These are phyloP conservation scores for Eimeria necatrix DNA, from an alignment of 169 alveolate genomes.

Conservation along the genomic window DNA sequence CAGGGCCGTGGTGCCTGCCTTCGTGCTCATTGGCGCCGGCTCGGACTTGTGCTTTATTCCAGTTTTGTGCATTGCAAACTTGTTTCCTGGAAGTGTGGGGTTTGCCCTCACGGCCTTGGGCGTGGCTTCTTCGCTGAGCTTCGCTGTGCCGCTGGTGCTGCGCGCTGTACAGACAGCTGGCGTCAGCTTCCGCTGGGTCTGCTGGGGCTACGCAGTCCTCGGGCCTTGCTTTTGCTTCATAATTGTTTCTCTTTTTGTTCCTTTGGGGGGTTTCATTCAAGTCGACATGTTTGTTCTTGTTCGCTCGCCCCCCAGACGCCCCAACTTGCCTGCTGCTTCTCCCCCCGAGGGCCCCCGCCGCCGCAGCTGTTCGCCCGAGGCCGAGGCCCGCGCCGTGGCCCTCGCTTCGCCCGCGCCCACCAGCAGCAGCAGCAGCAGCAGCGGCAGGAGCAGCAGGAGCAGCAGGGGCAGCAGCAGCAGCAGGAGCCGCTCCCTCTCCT, in stretches of 20 bases:
- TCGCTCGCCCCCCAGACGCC: too few species aligned
- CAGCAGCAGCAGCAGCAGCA: neutral
- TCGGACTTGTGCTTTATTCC: constrained; percentile 72
- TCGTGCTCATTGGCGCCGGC: constrained; percentile 75
- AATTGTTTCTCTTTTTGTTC: constrained; percentile 2
- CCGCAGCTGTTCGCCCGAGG: too few species aligned
- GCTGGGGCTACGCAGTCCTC: constrained; percentile 42
- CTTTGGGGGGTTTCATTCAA: constrained; percentile 44
- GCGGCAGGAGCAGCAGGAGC: neutral
- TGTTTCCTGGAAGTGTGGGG: constrained; percentile 78
- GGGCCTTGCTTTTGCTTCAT: constrained; percentile 65
- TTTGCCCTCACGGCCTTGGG: constrained; percentile 48
- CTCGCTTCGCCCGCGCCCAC: too few species aligned
- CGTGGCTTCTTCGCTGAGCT: constrained; percentile 77
- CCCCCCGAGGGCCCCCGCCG: too few species aligned
- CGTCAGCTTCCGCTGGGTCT: constrained; percentile 9
- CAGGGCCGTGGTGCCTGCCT: neutral
- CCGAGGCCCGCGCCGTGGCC: too few species aligned
- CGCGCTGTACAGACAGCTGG: neutral
- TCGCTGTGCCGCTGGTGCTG: constrained; percentile 74
- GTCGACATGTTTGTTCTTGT: constrained; percentile 61
- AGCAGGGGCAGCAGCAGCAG: neutral
- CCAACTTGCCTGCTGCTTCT: too few species aligned
- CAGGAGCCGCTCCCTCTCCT: neutral
- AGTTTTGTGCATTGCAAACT: constrained; percentile 3